Evolutionary conservation across 306 rosid species (phyloP).

Genomic region (Quercus robur): DNA sequence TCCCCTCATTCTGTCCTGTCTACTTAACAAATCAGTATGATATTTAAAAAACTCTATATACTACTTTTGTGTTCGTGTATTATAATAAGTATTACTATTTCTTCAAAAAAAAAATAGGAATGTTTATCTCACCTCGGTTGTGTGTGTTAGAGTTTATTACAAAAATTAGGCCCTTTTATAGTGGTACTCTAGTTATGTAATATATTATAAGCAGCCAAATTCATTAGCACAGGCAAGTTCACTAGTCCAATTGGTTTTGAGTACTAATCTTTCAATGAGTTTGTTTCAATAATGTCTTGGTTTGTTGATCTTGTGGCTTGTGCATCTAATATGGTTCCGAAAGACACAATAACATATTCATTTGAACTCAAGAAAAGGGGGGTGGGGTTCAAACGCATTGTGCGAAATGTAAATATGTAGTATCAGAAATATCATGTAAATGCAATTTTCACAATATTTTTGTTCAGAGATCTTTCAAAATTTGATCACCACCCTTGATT

Average conservation of each 20-base stretch:
- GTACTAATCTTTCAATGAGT: background rate
- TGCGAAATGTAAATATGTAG: background rate
- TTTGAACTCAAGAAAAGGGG: background rate
- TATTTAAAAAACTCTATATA: background rate
- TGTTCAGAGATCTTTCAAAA: background rate
- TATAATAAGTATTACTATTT: too few species aligned
- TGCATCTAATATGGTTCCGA: background rate
- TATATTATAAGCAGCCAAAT: conserved; percentile 28
- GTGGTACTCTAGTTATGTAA: too few species aligned
- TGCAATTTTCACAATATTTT: background rate
- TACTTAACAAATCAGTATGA: conserved; percentile 65
- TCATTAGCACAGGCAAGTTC: conserved; percentile 63
- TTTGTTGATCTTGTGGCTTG: background rate
- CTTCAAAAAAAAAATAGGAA: conserved; percentile 20
- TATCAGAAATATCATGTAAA: background rate
- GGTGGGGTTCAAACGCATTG: too few species aligned
- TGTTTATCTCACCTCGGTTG: too few species aligned
- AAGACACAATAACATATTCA: background rate
- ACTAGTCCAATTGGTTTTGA: background rate
- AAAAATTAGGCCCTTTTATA: too few species aligned
- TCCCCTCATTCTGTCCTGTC: conserved; percentile 79
- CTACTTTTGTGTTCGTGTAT: too few species aligned
- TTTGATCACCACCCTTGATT: background rate
- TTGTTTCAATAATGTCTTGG: background rate
- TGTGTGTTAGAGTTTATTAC: too few species aligned